Percentiles rank a stretch among this genome's conserved stretches.
These are phyloP conservation scores for Mycena galericulata DNA, from an alignment of 768 basidiomycete species.

Conservation along the genomic window DNA sequence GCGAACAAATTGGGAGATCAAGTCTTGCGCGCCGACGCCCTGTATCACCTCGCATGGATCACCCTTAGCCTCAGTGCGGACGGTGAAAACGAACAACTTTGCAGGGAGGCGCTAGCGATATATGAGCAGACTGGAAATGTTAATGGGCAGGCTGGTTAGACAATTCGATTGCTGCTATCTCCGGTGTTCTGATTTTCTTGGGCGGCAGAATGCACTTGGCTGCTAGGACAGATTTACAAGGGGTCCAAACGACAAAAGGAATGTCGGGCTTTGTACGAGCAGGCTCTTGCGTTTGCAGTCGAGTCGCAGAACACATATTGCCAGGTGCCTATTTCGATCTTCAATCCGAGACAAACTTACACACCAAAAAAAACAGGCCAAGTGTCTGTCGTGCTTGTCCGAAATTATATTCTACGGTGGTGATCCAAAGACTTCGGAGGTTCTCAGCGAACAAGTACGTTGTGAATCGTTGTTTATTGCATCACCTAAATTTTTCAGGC, in stretches of 20 bases:
- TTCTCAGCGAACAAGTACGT: conserved; percentile 26
- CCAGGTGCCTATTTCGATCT: conserved; percentile 6
- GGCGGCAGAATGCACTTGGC: conserved; percentile 35
- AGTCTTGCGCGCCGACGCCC: conserved; percentile 25
- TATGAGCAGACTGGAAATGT: conserved; percentile 29
- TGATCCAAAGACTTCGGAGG: conserved; percentile 21
- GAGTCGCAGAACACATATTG: conserved; percentile 29
- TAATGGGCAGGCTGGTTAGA: conserved; percentile 30
- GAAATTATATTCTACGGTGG: conserved; percentile 31
- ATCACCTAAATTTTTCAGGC: conserved; percentile 15
- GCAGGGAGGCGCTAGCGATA: conserved; percentile 31
- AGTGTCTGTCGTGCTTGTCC: conserved; percentile 31
- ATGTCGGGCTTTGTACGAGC: conserved; percentile 26
- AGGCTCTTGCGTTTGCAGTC: conserved; percentile 29
- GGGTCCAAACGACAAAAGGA: conserved; percentile 30
- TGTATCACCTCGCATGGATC: conserved; percentile 32
- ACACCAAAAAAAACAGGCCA: conserved; percentile 22
- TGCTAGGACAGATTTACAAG: conserved; percentile 33
- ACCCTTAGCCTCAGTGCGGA: background rate
- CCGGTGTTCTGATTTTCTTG: background rate
- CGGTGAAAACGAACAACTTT: conserved; percentile 29
- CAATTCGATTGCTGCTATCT: background rate
- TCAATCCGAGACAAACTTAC: background rate
- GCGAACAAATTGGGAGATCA: conserved; percentile 27
- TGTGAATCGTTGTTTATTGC: background rate